Base-by-base conservation (phyloP, 73 alveolate genomes). In the Halteria grandinella region DNA sequence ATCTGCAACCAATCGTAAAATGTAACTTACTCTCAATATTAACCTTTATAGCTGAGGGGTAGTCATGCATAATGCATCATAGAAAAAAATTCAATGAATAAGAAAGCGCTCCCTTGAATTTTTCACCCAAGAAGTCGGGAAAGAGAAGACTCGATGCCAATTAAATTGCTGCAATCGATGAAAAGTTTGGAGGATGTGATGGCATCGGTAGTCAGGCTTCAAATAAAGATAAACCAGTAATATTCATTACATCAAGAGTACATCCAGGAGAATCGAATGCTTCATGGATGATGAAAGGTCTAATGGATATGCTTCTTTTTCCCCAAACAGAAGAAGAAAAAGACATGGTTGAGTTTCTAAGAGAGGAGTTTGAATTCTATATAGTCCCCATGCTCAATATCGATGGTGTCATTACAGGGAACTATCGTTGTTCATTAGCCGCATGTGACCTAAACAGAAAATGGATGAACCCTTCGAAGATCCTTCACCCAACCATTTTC, bases 371-470 rank as follows among this genome's bases (percentile, higher is more conserved):
- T 69, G 81, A 77, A 45, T 82, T 88, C 57, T 77, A 88, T 59
- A 75, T 88, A 10, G 71, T 88, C 17, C 95, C 95, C 50, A 88
- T 88, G 95, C 62, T 88, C 17, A 88, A 88, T 69, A 44, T 75
- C 17, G 95, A 88, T 69, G 95, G 95, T 24, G 95, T 88, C 27
- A 88, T 88, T 0, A 83, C 44, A 82, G 95, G 95, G 3, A 88
- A 88, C 75, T 83, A 82, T 58, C 51, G 95, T 63, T 66, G 78
- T 69, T 76, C 84, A 34, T n/a, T 88, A 17, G 58, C 75, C 27
- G 92, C 91, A 27, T 71, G 87, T 49, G 95, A 88, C 69, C 62
- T 88, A 64, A 88, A 88, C 75, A 83, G 95, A 49, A 54, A 69
- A 58, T 88, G 95, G 95, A 34, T 17, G 20, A 62, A 47, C 10